Conservation (phyloP, 2,329 filamentous ascomycete genomes). For the Phaeoacremonium minimum region DNA sequence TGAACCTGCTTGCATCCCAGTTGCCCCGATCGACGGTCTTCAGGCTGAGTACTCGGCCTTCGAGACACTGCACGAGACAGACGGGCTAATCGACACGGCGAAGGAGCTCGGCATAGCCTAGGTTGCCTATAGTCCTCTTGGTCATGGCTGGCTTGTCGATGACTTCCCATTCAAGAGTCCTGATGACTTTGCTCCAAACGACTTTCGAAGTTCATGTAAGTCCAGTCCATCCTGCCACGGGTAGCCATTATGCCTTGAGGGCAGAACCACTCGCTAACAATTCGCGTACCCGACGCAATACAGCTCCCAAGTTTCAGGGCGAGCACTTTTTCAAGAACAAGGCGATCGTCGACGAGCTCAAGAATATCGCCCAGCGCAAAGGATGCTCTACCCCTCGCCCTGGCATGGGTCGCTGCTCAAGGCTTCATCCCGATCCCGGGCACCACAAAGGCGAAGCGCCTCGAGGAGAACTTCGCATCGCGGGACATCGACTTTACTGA, state of each 20-base stretch:
- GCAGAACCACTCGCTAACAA: not conserved
- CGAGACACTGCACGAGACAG: constrained; percentile 33
- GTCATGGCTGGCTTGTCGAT: constrained; percentile 42
- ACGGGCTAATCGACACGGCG: constrained; percentile 32
- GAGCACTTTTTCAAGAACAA: constrained; percentile 40
- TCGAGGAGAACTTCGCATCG: constrained; percentile 19
- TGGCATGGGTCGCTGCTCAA: constrained; percentile 26
- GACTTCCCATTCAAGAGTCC: constrained; percentile 34
- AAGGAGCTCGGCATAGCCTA: constrained; percentile 35
- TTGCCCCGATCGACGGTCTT: constrained; percentile 40
- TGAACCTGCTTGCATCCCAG: constrained; percentile 16
- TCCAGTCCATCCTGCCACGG: too few species aligned
- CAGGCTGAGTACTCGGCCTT: constrained; percentile 41
- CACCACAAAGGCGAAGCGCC: constrained; percentile 1
- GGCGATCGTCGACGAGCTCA: constrained; percentile 33
- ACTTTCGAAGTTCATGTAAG: constrained; percentile 33
- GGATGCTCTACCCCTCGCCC: constrained; percentile 25
- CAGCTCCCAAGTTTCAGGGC: constrained; percentile 30
- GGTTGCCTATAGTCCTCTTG: constrained; percentile 40
- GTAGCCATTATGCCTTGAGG: not conserved
- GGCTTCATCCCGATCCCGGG: constrained; percentile 3
- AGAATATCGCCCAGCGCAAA: constrained; percentile 28
- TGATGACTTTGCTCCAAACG: constrained; percentile 37
- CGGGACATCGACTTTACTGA: constrained; percentile 25
- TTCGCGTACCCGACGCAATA: constrained; percentile 16